Conservation (phyloP, 495 filamentous ascomycete genomes). For the Daldinia vernicosa region DNA sequence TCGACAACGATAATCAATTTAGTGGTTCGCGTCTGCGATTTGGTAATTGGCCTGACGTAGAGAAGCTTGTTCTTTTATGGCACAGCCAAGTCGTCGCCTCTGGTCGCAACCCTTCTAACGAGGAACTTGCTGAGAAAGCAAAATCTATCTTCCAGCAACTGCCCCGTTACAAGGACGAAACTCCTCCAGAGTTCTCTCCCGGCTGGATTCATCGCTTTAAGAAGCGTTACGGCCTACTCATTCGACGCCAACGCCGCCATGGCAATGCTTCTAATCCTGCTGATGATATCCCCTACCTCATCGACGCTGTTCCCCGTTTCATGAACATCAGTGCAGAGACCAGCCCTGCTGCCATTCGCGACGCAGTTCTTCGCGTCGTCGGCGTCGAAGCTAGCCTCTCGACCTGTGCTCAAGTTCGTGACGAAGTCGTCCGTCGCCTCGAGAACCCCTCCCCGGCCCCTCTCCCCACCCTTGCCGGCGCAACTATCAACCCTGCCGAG, state of each 20-base stretch:
- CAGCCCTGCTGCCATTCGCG: slow-evolving; percentile 57
- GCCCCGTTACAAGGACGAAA: slow-evolving; percentile 61
- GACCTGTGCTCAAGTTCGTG: slow-evolving; percentile 59
- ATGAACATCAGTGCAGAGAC: slow-evolving; percentile 58
- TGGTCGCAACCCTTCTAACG: slow-evolving; percentile 60
- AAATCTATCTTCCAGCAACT: slow-evolving; percentile 59
- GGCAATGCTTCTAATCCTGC: slow-evolving; percentile 52
- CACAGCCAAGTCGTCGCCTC: slow-evolving; percentile 55
- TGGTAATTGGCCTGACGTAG: slow-evolving; percentile 64
- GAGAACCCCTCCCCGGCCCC: slow-evolving; percentile 46
- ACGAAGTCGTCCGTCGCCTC: slow-evolving; percentile 57
- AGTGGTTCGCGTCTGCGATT: slow-evolving; percentile 62
- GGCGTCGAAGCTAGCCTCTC: slow-evolving; percentile 57
- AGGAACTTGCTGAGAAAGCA: slow-evolving; percentile 62
- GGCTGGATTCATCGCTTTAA: slow-evolving; percentile 66
- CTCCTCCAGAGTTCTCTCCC: slow-evolving; percentile 60
- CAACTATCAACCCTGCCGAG: slow-evolving; percentile 36
- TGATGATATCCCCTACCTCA: slow-evolving; percentile 59
- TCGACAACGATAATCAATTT: slow-evolving; percentile 60
- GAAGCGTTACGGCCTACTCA: slow-evolving; percentile 61
- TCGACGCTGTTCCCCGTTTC: slow-evolving; percentile 58
- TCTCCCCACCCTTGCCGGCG: slow-evolving; percentile 39
- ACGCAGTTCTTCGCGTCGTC: slow-evolving; percentile 55
- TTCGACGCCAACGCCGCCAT: slow-evolving; percentile 58
- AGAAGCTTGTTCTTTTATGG: slow-evolving; percentile 63